phyloP scores from a whole-genome alignment of 495 filamentous ascomycete genomes.

The Astrothelium macrocarpum region DNA sequence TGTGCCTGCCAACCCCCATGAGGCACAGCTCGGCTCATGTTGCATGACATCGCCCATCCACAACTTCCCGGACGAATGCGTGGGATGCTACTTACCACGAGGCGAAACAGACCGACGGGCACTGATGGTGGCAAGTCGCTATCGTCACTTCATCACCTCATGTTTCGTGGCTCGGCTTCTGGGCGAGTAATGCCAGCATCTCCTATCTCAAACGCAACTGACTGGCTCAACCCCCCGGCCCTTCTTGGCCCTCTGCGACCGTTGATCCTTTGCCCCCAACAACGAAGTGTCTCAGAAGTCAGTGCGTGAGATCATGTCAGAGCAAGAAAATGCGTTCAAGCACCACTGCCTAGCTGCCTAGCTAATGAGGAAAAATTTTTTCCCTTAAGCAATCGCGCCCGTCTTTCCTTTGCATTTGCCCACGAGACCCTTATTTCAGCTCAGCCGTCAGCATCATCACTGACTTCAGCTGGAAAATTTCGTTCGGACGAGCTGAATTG shows the following conservation, averaged over 20 bases:
- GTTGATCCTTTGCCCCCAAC: not conserved
- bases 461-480: not conserved
- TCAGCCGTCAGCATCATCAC: not conserved
- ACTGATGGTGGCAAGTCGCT: not conserved
- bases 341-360: not conserved
- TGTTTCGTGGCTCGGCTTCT: not conserved
- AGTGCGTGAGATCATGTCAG: not conserved
- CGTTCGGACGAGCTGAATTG: too few relatives aligned
- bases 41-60: not conserved
- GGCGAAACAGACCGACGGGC: not conserved
- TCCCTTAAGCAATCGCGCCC: not conserved
- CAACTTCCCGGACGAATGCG: not conserved
- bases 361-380: not conserved
- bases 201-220: not conserved
- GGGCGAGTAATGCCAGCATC: not conserved
- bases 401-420: not conserved
- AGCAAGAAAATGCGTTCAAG: not conserved
- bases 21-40: not conserved
- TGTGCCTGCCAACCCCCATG: too few relatives aligned
- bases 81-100: not conserved
- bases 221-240: too few relatives aligned
- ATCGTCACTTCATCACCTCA: too few relatives aligned
- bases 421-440: not conserved
- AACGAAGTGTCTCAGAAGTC: not conserved
- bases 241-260: not conserved